A percentile compares a stretch with the other conserved stretches of the same genome.
These are phyloP conservation scores for Quercus cerris DNA, from an alignment of 306 rosid species.

Conservation along the genomic window DNA sequence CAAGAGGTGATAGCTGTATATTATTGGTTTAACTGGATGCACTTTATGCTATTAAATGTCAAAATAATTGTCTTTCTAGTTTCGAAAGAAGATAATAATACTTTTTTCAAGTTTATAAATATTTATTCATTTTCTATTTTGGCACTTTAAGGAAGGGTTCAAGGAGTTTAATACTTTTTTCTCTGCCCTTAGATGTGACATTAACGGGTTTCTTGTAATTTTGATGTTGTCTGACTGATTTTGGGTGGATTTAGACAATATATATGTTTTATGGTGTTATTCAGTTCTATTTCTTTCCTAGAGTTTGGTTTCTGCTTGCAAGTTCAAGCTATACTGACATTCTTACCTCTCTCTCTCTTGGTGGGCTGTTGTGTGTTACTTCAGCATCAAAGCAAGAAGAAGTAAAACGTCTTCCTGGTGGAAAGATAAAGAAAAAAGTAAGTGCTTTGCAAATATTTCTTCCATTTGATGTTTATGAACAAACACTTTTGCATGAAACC, in stretches of 20 bases:
- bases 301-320: neutral
- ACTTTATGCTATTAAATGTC: neutral
- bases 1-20: neutral
- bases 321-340: neutral
- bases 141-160: neutral
- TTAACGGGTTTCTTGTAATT: neutral
- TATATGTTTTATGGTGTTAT: neutral
- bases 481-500: neutral
- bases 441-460: neutral
- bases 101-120: neutral
- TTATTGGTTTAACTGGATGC: neutral
- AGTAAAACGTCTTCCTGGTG: constrained; percentile 98
- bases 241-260: neutral
- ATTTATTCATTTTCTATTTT: neutral
- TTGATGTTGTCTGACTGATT: constrained; percentile 9
- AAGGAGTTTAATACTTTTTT: neutral
- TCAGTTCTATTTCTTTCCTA: neutral
- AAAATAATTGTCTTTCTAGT: neutral
- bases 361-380: constrained; percentile 17
- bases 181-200: neutral
- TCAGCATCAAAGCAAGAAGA: constrained; percentile 74
- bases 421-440: constrained; percentile 97
- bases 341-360: constrained; percentile 2
- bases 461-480: neutral
- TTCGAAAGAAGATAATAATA: neutral